Evolutionary conservation across 805 yeast genomes (phyloP), one percentile per base, ranked within the genome.

Genomic region (Zygosaccharomyces bisporus): DNA sequence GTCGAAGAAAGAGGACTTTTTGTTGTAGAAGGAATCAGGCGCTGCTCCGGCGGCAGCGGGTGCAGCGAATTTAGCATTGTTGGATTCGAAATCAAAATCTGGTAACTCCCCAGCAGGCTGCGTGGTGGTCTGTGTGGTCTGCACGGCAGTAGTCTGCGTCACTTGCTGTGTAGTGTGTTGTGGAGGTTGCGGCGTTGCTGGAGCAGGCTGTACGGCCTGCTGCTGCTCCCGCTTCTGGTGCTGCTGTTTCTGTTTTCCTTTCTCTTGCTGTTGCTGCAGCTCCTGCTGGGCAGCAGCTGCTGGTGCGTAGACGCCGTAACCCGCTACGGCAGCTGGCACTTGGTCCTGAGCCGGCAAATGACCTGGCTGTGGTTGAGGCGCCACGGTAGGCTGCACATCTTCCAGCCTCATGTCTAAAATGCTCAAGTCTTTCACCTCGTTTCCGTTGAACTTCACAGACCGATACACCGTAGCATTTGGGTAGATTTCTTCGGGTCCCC

Each of bases 1-100:
- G 66, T 93, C 98, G 59, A 91, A 91, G 65, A 93, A 91, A 1
- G 97, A 89, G 10, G 88, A 78, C 57, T 77, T 76, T 64, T 82
- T 88, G 69, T 89, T 77, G 70, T 93, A 93, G 21, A 73, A 77
- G 16, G 65, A 58, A 12, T 57, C 64, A 2, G 51, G 45, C 9
- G 47, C 14, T 21, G 45, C 47, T 13, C 21, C 43, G 12, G 40
- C 29, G 19, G 40, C 40, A 37, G 4, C 20, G 8, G 40, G 40
- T 53, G 73, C 77, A 21, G 70, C 67, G 64, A 88, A 86, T 61
- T 79, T 81, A 5, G 90, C 89, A 61, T 85, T 86, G 53, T 78
- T 78, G 19, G 79, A 62, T 53, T 74, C 84, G 60, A 89, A 89
- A 64, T 89, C 95, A 62, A 82, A 89, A 47, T 81, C 91, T 14